phyloP scores from a whole-genome alignment of 768 basidiomycete species.

The Rhodotorula graminis region DNA sequence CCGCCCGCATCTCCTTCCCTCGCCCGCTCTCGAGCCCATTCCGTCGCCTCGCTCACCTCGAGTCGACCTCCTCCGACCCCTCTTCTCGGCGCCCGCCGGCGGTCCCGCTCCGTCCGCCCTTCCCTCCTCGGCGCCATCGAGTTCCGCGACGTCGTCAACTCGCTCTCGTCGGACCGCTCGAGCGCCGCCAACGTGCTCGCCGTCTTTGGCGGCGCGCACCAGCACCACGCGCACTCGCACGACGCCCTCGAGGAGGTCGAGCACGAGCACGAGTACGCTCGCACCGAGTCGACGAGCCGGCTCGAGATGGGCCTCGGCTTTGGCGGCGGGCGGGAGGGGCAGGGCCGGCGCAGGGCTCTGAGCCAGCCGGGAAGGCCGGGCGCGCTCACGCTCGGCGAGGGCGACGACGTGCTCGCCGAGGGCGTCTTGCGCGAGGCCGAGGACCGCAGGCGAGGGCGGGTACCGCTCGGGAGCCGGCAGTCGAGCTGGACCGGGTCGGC shows the following conservation, averaged over 20 bases:
- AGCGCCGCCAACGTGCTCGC: slow-evolving; percentile 18
- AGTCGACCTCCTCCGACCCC: slow-evolving; percentile 53
- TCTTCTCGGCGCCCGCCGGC: slow-evolving; percentile 50
- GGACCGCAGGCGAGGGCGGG: neutral
- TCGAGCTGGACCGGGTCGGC: neutral
- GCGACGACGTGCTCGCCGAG: slow-evolving; percentile 10
- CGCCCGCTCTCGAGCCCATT: neutral
- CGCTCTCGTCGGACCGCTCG: slow-evolving; percentile 60
- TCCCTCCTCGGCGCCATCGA: slow-evolving; percentile 93
- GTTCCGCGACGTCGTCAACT: slow-evolving; percentile 83
- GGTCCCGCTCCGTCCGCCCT: slow-evolving; percentile 39
- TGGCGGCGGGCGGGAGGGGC: neutral
- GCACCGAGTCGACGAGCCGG: neutral
- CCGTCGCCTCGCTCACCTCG: neutral
- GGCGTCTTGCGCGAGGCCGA: slow-evolving; percentile 6
- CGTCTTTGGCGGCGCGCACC: slow-evolving; percentile 27
- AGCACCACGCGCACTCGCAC: slow-evolving; percentile 20
- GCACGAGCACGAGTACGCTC: neutral
- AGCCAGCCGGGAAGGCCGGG: slow-evolving; percentile 7
- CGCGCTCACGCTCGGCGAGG: neutral
- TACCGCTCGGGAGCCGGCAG: slow-evolving; percentile 2
- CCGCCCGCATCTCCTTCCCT: neutral
- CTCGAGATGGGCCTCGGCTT: slow-evolving; percentile 8
- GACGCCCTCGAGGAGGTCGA: slow-evolving; percentile 6
- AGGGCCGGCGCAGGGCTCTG: slow-evolving; percentile 7